These are phyloP conservation scores for Neurospora sp. DNA, from an alignment of 495 filamentous ascomycete species.

Conservation along the genomic window DNA sequence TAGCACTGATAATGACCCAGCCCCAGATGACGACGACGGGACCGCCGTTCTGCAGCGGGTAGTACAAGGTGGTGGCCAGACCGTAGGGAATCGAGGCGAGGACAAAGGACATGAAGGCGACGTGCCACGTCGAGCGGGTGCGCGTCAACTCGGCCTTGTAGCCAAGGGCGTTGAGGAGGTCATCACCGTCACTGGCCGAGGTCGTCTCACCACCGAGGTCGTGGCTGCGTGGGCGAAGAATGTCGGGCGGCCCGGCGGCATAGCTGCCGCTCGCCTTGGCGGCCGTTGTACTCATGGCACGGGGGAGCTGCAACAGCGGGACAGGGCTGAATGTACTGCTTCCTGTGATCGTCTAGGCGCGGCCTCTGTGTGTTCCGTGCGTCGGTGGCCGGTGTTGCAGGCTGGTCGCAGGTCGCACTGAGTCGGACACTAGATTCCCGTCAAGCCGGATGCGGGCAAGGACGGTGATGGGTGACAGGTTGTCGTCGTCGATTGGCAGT, in stretches of 20 bases:
- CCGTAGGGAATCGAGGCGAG: slow-evolving; percentile 52
- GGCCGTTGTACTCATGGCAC: neutral
- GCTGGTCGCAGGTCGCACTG: neutral
- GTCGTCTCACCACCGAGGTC: neutral
- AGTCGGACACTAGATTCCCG: neutral
- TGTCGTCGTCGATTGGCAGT: neutral
- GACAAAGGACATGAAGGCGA: slow-evolving; percentile 50
- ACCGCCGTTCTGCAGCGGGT: slow-evolving; percentile 55
- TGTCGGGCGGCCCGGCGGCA: neutral
- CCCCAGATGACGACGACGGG: slow-evolving; percentile 59
- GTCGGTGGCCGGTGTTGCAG: neutral
- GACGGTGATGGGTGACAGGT: neutral
- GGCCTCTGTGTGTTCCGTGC: neutral
- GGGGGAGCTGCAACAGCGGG: neutral
- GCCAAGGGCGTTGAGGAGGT: slow-evolving; percentile 40
- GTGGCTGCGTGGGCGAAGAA: neutral
- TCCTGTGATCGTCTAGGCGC: neutral
- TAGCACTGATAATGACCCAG: slow-evolving; percentile 39
- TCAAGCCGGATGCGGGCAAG: neutral
- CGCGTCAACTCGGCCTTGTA: slow-evolving; percentile 43
- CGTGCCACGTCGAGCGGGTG: slow-evolving; percentile 44
- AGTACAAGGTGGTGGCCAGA: slow-evolving; percentile 59
- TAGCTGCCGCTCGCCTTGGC: neutral
- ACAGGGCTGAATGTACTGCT: neutral
- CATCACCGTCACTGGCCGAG: slow-evolving; percentile 26